phyloP scores from a whole-genome alignment of 495 filamentous ascomycete genomes.

The Cercophora scortea region DNA sequence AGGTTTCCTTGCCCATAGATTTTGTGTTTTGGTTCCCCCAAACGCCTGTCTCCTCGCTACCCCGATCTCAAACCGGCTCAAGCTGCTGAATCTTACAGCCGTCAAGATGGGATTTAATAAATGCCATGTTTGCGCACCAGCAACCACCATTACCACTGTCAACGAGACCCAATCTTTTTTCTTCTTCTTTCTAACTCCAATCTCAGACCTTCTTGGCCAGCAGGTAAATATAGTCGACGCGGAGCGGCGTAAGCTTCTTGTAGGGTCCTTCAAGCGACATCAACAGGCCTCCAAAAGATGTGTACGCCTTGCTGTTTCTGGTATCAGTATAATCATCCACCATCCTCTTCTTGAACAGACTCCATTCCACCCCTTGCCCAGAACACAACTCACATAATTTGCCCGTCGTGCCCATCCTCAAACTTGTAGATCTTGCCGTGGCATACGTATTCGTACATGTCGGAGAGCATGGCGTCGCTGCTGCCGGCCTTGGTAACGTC shows the following conservation, averaged over 20 bases:
- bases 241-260: constrained; percentile 84
- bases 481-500: constrained; percentile 51
- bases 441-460: constrained; percentile 95
- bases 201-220: constrained; percentile 58
- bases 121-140: too few relatives aligned
- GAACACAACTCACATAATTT: constrained; percentile 65
- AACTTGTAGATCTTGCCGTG: constrained; percentile 97
- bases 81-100: too few relatives aligned
- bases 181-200: not conserved
- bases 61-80: not conserved
- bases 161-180: not conserved
- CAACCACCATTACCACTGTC: not conserved
- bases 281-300: constrained; percentile 86
- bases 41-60: constrained; percentile 1
- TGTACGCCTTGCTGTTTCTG: constrained; percentile 69
- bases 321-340: constrained; percentile 10
- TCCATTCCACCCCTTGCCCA: not conserved
- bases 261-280: constrained; percentile 89
- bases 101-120: too few relatives aligned
- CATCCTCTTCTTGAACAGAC: not conserved
- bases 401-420: constrained; percentile 71
- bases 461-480: constrained; percentile 67
- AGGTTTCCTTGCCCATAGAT: not conserved
- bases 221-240: constrained; percentile 90
- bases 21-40: not conserved